Base-by-base conservation (phyloP, 345 rosid genomes). In the Dovyalis caffra region DNA sequence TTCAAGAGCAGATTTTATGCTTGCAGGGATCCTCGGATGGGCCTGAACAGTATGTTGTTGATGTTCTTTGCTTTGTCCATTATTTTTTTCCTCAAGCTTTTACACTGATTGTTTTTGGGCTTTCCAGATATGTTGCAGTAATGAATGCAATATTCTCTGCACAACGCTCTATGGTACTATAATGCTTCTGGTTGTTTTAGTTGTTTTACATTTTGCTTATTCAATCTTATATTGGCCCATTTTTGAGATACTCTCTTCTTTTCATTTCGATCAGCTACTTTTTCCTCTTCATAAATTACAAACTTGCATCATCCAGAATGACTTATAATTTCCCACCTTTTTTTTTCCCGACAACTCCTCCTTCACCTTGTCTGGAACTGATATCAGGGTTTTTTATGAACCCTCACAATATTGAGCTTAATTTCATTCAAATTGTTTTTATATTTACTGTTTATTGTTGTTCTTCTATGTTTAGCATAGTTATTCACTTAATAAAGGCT, bases 21-120 rank as follows among this genome's bases (percentile, higher is more conserved):
- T 86, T 95, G 94, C 99, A 91, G 86, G 99, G 98, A 77, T 91
- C 99, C 18, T 92, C 90, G 4, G 99, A 93, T 86, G 99, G 97
- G 69, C 94, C 98, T 37, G 98, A 93, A 81, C 99, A 95, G 99
- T 93, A 89, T 61, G 97, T 79, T 71, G 14, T 79, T 65, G 64
- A 4, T 72, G 37, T 40, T 51, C 9, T 64, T 73, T 77, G 85
- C 53, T 57, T 25, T 62, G 16, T 49, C 66, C 35, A 45, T 66
- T 35, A 25, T 64, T 16, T 23, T 68, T 68, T 71, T 71, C 68
- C 74, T 69, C 69, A 67, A 60, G 37, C 28, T 65, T 80, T 77
- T 66, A 69, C 62, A 33, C 47, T 70, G 33, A 66, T 71, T 77
- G 20, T 74, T 75, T 49, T 12, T 76, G 47, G 33, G 16, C 37